Percentiles rank a stretch among this genome's conserved stretches.
phyloP scores from a whole-genome alignment of 2,329 filamentous ascomycete genomes.

The Trichocomaceae sp. region DNA sequence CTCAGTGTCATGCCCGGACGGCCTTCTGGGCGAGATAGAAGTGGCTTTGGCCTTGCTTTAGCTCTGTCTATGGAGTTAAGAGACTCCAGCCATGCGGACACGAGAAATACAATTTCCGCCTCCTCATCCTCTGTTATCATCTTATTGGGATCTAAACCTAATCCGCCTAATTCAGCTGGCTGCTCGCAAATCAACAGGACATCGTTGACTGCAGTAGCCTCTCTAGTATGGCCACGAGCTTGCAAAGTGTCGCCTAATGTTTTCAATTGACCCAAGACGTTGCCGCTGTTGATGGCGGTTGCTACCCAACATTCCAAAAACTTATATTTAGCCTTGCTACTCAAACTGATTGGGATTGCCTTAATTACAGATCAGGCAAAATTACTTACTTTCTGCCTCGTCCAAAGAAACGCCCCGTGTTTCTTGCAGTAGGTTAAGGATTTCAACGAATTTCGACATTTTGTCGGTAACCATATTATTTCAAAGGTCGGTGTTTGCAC shows the following conservation, averaged over 20 bases:
- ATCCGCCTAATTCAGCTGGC: slow-evolving; percentile 16
- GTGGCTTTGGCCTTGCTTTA: slow-evolving; percentile 7
- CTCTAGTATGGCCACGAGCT: slow-evolving; percentile 2
- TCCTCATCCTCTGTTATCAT: slow-evolving; percentile 12
- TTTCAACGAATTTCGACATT: neutral
- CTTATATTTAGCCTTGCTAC: neutral
- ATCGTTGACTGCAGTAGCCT: slow-evolving; percentile 14
- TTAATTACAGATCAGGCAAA: neutral
- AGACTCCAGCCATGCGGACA: slow-evolving; percentile 24
- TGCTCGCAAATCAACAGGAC: slow-evolving; percentile 19
- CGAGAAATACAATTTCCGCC: slow-evolving; percentile 21
- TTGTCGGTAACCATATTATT: neutral
- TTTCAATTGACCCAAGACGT: neutral
- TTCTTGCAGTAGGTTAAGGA: slow-evolving; percentile 1
- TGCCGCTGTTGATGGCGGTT: neutral
- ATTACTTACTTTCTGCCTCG: neutral
- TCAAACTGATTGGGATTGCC: neutral
- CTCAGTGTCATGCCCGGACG: slow-evolving; percentile 37
- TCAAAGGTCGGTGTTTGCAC: neutral
- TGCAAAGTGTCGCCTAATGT: slow-evolving; percentile 1
- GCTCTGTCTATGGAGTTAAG: slow-evolving; percentile 23
- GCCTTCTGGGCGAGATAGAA: slow-evolving; percentile 14
- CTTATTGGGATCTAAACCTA: slow-evolving; percentile 8
- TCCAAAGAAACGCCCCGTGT: slow-evolving; percentile 1
- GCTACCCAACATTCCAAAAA: neutral